These are phyloP conservation scores for Santalum album DNA, from an alignment of 164 flowering plant genomes.

Conservation along the genomic window DNA sequence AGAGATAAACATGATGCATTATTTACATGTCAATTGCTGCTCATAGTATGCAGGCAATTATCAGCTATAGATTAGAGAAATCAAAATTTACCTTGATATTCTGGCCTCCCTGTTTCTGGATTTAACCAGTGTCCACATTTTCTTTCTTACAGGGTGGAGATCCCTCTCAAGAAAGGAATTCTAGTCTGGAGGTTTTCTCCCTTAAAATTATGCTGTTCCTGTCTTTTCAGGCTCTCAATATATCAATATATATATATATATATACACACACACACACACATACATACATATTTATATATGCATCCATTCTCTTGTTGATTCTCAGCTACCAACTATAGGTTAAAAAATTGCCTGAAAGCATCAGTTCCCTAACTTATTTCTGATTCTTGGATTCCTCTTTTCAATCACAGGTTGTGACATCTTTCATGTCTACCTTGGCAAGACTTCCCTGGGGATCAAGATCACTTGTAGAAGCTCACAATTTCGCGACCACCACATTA, in stretches of 20 bases:
- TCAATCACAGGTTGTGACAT: slow-evolving; percentile 41
- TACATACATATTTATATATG: not conserved
- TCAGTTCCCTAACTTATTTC: not conserved
- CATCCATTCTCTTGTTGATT: no score
- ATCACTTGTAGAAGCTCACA: slow-evolving; percentile 16
- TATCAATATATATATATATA: not conserved
- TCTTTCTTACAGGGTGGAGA: slow-evolving; percentile 42
- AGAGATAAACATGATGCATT: no score
- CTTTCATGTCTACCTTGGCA: slow-evolving; percentile 52
- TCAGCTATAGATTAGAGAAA: no score
- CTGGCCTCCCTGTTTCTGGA: no score
- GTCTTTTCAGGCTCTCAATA: no score
- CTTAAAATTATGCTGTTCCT: not conserved
- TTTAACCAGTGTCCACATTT: no score
- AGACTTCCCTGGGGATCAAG: slow-evolving; percentile 74
- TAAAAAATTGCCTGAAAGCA: not conserved
- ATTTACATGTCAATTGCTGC: not conserved
- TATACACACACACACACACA: not conserved
- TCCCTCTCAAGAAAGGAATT: slow-evolving; percentile 44
- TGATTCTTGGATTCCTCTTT: not conserved
- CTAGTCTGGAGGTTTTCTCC: slow-evolving; percentile 35
- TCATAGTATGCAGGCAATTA: not conserved
- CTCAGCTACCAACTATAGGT: no score
- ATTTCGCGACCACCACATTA: slow-evolving; percentile 10
- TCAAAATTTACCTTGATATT: no score